Evolutionary conservation across 192 early-diverging fungal genomes (phyloP), one percentile per base, ranked within the genome.

Genomic region (Coemansia umbellata): DNA sequence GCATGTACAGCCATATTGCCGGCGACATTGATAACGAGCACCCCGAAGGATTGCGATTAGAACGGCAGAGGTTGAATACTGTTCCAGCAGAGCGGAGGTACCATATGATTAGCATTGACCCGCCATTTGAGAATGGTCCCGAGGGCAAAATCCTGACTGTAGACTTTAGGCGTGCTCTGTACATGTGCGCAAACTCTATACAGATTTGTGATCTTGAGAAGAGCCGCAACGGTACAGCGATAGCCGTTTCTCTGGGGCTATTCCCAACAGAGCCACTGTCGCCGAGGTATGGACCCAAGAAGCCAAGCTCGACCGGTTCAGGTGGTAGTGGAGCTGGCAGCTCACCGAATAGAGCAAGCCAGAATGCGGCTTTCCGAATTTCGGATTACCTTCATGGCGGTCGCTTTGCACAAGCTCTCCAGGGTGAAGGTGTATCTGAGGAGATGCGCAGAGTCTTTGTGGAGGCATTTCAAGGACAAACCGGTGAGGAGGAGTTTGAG

Each of bases 71-170:
- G 36, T 31, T 27, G 37, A 68, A 69, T 58, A 39, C 33, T 8
- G 52, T 59, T 19, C 47, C 72, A 39, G 55, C 60, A 8, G 66
- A 75, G 27, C 31, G 64, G 15, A 55, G 66, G 9, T 75, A 75
- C 66, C 72, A 75, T 9, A 45, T 75, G 6, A 58, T 75, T 24
- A 75, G 64, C 61, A 68, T 75, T 5, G 66, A 75, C 21, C 30
- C 66, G 53, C 61, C 64, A 1, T 60, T 61, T 17, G 66, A 64
- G 21, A 15, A 55, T 9, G 33, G 30, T 5, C 57, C 60, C 0
- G 53, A 53, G 14, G 72, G 66, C 31, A n/a, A 64, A 31, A 54
- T 75, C 1, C 28, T 69, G 32, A 55, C 56, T 10, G 65, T 58
- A 8, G 72, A 75, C 36, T 75, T 69, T 43, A 47, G 60, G 10